A percentile compares a stretch with the other conserved stretches of the same genome.
Conservation (phyloP, 495 filamentous ascomycete species). For the Thozetella sp. region DNA sequence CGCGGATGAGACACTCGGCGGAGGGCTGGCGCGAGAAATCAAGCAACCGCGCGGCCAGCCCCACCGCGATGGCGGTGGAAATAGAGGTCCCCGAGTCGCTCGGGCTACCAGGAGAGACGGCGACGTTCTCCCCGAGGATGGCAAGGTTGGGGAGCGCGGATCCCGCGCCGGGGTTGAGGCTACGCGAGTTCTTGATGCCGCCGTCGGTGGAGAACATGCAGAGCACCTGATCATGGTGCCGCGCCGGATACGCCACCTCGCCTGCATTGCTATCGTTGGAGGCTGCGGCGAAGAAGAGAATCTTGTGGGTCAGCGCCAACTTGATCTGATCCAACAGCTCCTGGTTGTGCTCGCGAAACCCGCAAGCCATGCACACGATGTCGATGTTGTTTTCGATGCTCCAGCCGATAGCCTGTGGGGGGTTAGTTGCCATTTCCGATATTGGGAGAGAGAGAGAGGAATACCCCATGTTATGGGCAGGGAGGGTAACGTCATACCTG, state of each 20-base stretch:
- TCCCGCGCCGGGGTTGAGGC: constrained; percentile 1
- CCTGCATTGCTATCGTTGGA: constrained; percentile 6
- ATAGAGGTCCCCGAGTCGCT: constrained; percentile 5
- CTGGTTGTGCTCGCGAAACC: background rate
- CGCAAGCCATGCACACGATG: constrained; percentile 8
- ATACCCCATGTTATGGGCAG: no score
- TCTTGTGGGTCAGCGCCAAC: background rate
- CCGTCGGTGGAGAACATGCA: constrained; percentile 15
- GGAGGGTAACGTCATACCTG: no score
- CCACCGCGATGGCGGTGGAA: constrained; percentile 11
- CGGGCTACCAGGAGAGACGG: background rate
- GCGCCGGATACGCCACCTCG: constrained; percentile 6
- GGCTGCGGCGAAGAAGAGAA: constrained; percentile 12
- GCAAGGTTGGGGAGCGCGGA: constrained; percentile 6
- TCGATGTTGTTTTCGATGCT: constrained; percentile 8
- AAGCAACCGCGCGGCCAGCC: constrained; percentile 13
- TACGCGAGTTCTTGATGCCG: background rate
- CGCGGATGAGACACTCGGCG: background rate
- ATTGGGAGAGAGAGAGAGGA: no score
- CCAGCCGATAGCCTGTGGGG: constrained; percentile 10
- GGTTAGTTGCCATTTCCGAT: no score
- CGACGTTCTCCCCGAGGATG: constrained; percentile 10
- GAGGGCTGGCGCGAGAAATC: constrained; percentile 15
- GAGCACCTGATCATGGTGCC: constrained; percentile 4
- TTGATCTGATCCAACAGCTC: constrained; percentile 3